These are phyloP conservation scores for Dothistroma septosporum DNA, from an alignment of 2,329 filamentous ascomycete species.

Conservation along the genomic window DNA sequence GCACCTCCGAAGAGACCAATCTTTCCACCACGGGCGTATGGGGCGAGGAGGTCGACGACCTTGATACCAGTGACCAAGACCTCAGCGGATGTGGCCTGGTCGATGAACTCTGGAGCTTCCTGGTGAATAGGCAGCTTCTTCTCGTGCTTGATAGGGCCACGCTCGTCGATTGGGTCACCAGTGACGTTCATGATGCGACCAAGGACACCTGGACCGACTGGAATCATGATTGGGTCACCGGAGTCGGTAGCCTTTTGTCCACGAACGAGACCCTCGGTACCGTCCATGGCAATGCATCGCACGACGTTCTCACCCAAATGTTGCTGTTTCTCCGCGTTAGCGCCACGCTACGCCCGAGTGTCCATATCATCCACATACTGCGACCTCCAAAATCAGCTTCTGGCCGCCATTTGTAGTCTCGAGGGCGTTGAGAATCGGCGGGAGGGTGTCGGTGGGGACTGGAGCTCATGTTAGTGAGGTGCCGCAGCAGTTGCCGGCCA, in stretches of 20 bases:
- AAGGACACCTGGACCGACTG: constrained; percentile 87
- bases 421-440: constrained; percentile 95
- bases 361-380: constrained; percentile 59
- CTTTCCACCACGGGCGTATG: constrained; percentile 99
- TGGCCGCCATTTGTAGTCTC: constrained; percentile 85
- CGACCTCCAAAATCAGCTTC: constrained; percentile 93
- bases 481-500: constrained; percentile 43
- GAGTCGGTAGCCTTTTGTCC: constrained; percentile 81
- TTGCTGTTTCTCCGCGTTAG: constrained; percentile 61
- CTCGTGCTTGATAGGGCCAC: constrained; percentile 91
- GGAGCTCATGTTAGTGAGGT: background rate
- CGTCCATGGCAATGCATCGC: constrained; percentile 99
- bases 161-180: constrained; percentile 99
- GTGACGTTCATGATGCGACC: constrained; percentile 99
- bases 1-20: constrained; percentile 99
- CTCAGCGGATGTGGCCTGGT: constrained; percentile 95
- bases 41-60: constrained; percentile 97
- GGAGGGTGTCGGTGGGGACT: constrained; percentile 68
- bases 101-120: constrained; percentile 84
- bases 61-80: constrained; percentile 99
- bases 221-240: constrained; percentile 91
- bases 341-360: constrained; percentile 16
- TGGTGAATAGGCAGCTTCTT: constrained; percentile 89
- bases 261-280: constrained; percentile 99
- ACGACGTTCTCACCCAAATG: constrained; percentile 99